Evolutionary conservation across 257 asterid species (phyloP).

Genomic region (Solanum infundibuliforme): DNA sequence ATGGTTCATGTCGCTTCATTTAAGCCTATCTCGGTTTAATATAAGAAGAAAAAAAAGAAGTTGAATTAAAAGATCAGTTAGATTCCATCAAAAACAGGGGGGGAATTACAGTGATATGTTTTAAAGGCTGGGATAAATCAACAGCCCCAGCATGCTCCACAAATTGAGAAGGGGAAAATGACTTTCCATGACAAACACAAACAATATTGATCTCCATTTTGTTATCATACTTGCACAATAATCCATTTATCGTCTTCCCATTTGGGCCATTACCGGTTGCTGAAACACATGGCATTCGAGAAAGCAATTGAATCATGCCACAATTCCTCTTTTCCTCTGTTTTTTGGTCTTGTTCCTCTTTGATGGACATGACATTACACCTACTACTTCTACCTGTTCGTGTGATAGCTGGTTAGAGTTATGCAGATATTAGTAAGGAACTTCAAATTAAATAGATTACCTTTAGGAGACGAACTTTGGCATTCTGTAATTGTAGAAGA

Average conservation of each 20-base stretch:
- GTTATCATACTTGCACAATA: slow-evolving; percentile 36
- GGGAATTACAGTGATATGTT: slow-evolving; percentile 48
- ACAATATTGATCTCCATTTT: slow-evolving; percentile 38
- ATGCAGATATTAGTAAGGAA: no score
- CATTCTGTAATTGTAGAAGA: neutral
- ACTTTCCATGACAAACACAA: slow-evolving; percentile 58
- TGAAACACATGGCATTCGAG: slow-evolving; percentile 50
- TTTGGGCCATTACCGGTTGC: slow-evolving; percentile 63
- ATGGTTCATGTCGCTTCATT: neutral
- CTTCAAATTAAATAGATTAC: no score
- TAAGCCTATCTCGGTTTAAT: neutral
- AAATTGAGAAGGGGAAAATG: slow-evolving; percentile 55
- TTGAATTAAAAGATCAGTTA: neutral
- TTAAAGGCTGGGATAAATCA: slow-evolving; percentile 32
- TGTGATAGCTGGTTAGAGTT: neutral
- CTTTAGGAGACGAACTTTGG: neutral
- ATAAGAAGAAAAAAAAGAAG: no score
- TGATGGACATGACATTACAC: neutral
- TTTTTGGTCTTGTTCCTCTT: neutral
- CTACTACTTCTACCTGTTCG: neutral
- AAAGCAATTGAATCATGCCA: neutral
- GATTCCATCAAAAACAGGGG: neutral
- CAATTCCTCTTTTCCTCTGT: neutral
- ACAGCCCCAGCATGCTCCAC: slow-evolving; percentile 73
- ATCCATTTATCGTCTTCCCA: slow-evolving; percentile 51